Base-by-base conservation (phyloP, 2,329 filamentous ascomycete genomes). In the Xylaria sp. region DNA sequence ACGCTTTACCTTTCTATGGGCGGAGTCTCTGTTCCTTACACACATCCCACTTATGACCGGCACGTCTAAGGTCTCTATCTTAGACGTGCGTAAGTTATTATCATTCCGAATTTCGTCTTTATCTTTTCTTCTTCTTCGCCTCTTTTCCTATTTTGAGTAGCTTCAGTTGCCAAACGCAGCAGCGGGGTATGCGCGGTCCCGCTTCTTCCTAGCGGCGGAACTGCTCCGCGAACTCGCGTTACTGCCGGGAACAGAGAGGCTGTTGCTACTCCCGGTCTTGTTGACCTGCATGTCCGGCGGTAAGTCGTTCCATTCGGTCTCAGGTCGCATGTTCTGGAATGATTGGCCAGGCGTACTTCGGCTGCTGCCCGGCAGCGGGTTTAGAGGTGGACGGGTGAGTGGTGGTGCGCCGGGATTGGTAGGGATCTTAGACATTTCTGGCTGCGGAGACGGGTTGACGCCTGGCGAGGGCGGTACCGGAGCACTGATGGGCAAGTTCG, bases 261-360 rank as follows among this genome's bases (percentile, higher is more conserved):
- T 71, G 61, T 25, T 64, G 57, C 36, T 56, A 43, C 49, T 51
- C 18, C 59, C 57, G 61, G 55, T 20, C 54, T 25, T 64, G 67
- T 51, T 54, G 9, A 52, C 31, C 41, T 76, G 73, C 86, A 90
- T 89, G 61, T 91, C 89, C 10, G 83, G 82, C 0, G 89, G 89
- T 10, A 91, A 75, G 75, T 91, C 89, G 79, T 91, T 91, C 89
- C 89, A 91, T 75, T 91, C 89, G 36, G 80, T 87, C 23, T 87
- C 85, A 2, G 89, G 86, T 7, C 88, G 83, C 72, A 82, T 79
- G 67, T 87, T 90, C 78, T 90, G 89, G 77, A 85, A 91, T 0
- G 88, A 90, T 56, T 75, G 59, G 73, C 75, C 48, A 64, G 72
- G 48, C 66, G 71, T 67, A 70, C 64, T 66, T 25, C 68, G 68